phyloP scores from a whole-genome alignment of 2,329 filamentous ascomycete species.

The Epichloe typhina region DNA sequence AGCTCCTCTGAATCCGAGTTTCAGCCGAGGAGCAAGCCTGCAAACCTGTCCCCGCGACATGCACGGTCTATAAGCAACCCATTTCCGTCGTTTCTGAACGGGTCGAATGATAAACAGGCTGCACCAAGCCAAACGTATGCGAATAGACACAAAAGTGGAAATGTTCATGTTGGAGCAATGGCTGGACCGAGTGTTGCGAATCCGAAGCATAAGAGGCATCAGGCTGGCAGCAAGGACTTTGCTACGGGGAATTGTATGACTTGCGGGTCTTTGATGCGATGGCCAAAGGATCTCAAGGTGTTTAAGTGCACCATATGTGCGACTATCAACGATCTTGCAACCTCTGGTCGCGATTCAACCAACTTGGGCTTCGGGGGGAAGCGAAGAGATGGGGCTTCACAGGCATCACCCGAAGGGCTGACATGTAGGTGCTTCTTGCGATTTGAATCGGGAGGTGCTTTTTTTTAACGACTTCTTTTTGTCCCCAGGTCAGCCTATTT shows the following conservation, averaged over 20 bases:
- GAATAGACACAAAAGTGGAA: slow-evolving; percentile 18
- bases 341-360: slow-evolving; percentile 9
- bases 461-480: neutral
- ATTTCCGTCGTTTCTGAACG: slow-evolving; percentile 57
- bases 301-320: slow-evolving; percentile 77
- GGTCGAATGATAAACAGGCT: slow-evolving; percentile 40
- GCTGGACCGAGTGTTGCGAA: slow-evolving; percentile 4
- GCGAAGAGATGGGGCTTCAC: slow-evolving; percentile 1
- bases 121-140: slow-evolving; percentile 20
- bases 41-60: slow-evolving; percentile 13
- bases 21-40: slow-evolving; percentile 15
- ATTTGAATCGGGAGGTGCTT: neutral
- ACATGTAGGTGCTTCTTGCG: slow-evolving; percentile 2
- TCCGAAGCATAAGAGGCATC: slow-evolving; percentile 21
- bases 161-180: slow-evolving; percentile 17
- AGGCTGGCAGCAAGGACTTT: slow-evolving; percentile 39
- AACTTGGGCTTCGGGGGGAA: slow-evolving; percentile 2
- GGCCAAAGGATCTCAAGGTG: slow-evolving; percentile 58
- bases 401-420: neutral
- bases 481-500: slow-evolving; percentile 17
- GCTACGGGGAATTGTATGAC: slow-evolving; percentile 70
- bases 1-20: slow-evolving; percentile 33
- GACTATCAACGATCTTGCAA: slow-evolving; percentile 65
- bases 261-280: slow-evolving; percentile 67
- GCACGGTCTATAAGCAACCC: slow-evolving; percentile 64